Base-by-base conservation (phyloP, 2,329 filamentous ascomycete species). In the Colletotrichum cuscutae region DNA sequence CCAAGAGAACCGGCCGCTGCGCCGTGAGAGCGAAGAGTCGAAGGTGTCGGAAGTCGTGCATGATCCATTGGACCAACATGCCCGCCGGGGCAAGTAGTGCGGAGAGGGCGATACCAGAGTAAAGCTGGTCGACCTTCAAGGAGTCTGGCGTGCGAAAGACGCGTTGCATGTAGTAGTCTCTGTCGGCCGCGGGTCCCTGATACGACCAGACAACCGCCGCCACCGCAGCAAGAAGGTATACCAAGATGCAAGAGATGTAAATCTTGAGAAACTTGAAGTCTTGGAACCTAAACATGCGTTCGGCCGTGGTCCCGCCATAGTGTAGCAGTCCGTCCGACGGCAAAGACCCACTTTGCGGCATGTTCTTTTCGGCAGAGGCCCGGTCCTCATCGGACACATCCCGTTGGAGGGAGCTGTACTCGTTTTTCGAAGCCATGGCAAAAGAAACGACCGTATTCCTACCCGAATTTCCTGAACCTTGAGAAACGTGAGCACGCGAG, bases 51-150 rank as follows among this genome's bases (percentile, higher is more conserved):
- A 71, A 71, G 3, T 60, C 56, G 62, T 65, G 61, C 68, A 66
- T 71, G 24, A 71, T 71, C 68, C 68, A 66, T 35, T 71, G 68
- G 4, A 71, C 68, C 30, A 71, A 9, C 68, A 71, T 71, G 13
- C 68, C 68, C 2, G 68, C 68, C 8, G 68, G 68, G 4, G 68
- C 68, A 4, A 71, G 62, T 13, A 71, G 1, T 5, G 56, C 62
- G 6, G 68, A 71, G 22, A 71, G 62, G 11, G 68, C 62, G 15
- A 71, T 15, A 22, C 68, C 68, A 4, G 68, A 71, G 62, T 71
- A 71, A 8, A 71, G 54, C 54, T 71, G 68, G 9, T 71, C 65
- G 19, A 71, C 62, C n/a, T 24, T 56, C 54, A 54, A 46, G 3
- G 30, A 32, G 62, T 71, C 61, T 2, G 68, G 62, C 12, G 68